These are phyloP conservation scores for Mycena sp. DNA, from an alignment of 1,284 basidiomycete species.

Conservation along the genomic window DNA sequence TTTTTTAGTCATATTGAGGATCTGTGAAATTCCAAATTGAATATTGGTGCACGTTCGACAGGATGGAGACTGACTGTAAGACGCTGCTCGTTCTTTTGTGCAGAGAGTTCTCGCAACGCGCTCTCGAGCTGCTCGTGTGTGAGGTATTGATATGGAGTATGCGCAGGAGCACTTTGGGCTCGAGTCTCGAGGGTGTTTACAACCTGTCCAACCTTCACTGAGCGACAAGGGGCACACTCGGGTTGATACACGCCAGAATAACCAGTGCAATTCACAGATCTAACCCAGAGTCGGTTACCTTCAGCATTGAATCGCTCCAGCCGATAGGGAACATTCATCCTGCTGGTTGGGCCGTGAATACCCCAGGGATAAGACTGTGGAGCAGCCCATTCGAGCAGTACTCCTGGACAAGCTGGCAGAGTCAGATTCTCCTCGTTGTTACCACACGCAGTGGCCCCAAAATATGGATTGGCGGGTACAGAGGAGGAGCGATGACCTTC, in stretches of 20 bases:
- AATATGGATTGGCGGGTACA: not conserved
- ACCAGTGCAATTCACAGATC: not conserved
- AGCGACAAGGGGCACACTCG: not conserved
- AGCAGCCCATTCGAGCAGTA: too few species aligned
- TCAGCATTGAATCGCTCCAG: conserved; percentile 1
- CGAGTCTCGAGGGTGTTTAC: not conserved
- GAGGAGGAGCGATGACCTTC: not conserved
- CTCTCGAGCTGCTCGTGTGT: not conserved
- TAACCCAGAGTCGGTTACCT: not conserved
- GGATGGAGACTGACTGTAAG: not conserved
- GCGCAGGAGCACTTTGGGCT: not conserved
- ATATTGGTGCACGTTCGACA: too few species aligned
- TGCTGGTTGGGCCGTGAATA: not conserved
- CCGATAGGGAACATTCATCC: not conserved
- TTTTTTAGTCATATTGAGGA: too few species aligned
- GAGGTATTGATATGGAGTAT: not conserved
- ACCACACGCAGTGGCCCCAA: too few species aligned
- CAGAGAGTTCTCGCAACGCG: not conserved
- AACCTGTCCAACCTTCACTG: not conserved
- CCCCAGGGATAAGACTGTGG: not conserved
- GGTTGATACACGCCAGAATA: not conserved
- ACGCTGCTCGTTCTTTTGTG: not conserved
- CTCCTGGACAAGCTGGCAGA: too few species aligned
- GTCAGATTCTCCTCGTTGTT: too few species aligned
- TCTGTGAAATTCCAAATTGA: too few species aligned